Conservation (phyloP, 768 basidiomycete genomes). For the Boletus patriciae region DNA sequence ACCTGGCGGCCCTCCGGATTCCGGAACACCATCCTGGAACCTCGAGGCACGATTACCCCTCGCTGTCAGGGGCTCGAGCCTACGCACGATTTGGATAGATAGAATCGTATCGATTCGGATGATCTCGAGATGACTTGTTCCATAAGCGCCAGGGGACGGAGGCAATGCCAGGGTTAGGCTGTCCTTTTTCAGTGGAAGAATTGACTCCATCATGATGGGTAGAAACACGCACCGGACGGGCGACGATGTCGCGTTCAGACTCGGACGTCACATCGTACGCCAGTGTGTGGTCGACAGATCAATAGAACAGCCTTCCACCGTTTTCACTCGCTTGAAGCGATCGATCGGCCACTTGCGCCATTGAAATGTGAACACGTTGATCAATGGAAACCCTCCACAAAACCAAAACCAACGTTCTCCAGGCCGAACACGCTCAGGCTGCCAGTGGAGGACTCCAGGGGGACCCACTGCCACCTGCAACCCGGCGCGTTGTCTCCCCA, state of each 20-base stretch:
- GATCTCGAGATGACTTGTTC: background rate
- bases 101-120: background rate
- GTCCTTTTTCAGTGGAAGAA: too few relatives aligned
- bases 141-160: too few relatives aligned
- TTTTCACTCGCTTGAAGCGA: background rate
- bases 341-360: background rate
- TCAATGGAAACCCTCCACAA: background rate
- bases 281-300: background rate
- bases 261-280: too few relatives aligned
- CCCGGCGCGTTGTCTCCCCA: background rate
- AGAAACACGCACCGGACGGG: background rate
- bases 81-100: slow-evolving; percentile 2
- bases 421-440: background rate
- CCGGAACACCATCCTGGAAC: slow-evolving; percentile 7
- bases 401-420: background rate
- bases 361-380: background rate
- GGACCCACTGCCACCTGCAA: too few relatives aligned
- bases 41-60: slow-evolving; percentile 17
- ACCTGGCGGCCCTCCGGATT: background rate
- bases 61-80: slow-evolving; percentile 7
- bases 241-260: too few relatives aligned
- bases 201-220: too few relatives aligned
- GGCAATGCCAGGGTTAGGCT: too few relatives aligned
- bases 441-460: background rate
- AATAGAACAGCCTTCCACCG: background rate